These are phyloP conservation scores for Malus hybrid DNA, from an alignment of 331 rosid species.

Conservation along the genomic window DNA sequence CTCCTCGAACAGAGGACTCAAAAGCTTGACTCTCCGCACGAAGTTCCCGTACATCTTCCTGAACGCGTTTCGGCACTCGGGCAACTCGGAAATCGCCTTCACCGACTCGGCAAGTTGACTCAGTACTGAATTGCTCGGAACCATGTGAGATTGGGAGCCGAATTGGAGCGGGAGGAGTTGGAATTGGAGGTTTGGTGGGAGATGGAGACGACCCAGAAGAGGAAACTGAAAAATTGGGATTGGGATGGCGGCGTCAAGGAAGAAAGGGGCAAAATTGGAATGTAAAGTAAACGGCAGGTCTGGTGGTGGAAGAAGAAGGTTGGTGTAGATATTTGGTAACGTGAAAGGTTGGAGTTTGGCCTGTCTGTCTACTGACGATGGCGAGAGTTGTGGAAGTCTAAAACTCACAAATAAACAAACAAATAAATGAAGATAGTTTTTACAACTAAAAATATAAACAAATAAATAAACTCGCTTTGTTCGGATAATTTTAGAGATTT, in stretches of 20 bases:
- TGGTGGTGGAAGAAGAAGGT: too few species aligned
- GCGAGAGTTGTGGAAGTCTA: background rate
- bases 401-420: background rate
- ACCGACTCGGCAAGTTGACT: conserved; percentile 48
- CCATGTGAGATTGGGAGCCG: conserved; percentile 35
- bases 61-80: conserved; percentile 66
- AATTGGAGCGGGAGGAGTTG: conserved; percentile 6
- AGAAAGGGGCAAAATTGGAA: conserved; percentile 4
- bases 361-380: background rate
- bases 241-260: conserved; percentile 5
- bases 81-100: conserved; percentile 51
- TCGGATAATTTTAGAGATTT: too few species aligned
- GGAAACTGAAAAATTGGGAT: background rate
- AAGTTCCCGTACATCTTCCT: conserved; percentile 61
- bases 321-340: background rate
- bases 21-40: conserved; percentile 68
- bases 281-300: conserved; percentile 8
- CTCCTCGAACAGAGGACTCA: conserved; percentile 92
- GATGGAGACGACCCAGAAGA: conserved; percentile 29
- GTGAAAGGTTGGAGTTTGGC: background rate
- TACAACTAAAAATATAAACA: too few species aligned
- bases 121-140: conserved; percentile 25
- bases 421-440: too few species aligned
- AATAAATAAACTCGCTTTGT: too few species aligned
- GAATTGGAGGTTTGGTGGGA: conserved; percentile 12